Evolutionary conservation across 2,329 filamentous ascomycete genomes (phyloP), one percentile per base, ranked within the genome.

Genomic region (Diaporthe citri): DNA sequence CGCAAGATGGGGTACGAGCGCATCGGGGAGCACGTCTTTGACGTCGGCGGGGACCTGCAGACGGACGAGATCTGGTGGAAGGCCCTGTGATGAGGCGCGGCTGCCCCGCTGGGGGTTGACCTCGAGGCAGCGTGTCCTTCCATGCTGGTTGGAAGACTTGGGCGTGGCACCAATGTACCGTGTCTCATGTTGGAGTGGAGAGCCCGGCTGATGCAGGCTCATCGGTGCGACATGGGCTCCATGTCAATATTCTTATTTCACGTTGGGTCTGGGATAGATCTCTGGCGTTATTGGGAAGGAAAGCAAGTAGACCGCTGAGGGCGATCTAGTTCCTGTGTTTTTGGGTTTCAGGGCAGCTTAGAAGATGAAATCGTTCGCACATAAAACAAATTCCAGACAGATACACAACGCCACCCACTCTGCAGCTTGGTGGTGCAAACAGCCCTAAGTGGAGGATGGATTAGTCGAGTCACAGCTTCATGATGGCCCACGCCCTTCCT

Each of bases 1-100:
- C 80, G 80, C 74, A 83, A 81, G 77, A 81, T 83, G 77, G 87
- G 86, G 0, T 88, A 85, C 73, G 75, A 72, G 22, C 78, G 77
- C 31, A 82, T 86, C 0, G 87, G 87, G 0, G 51, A 79, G 13
- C 85, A 87, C 76, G 82, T 84, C 12, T 88, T 88, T 77, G 80
- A 79, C 0, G 79, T 87, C 57, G 87, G 86, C 0, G 78, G 76
- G 2, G 81, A 84, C 31, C 79, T 84, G 13, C 86, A 88, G 76
- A 85, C 77, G n/a, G 87, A 88, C 72, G 76, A 82, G 51, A 83
- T 88, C 34, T 55, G 76, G 67, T 64, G 72, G n/a, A 77, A 83
- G 78, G 79, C 79, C n/a, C 72, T 82, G 76, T 66, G 78, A 77
- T 3, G 12, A 0, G 43, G 34, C 22, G 34, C 22, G 34, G 10